A percentile compares a stretch with the other conserved stretches of the same genome.
phyloP scores from a whole-genome alignment of 1,284 basidiomycete genomes.

The Ganoderma sinense region DNA sequence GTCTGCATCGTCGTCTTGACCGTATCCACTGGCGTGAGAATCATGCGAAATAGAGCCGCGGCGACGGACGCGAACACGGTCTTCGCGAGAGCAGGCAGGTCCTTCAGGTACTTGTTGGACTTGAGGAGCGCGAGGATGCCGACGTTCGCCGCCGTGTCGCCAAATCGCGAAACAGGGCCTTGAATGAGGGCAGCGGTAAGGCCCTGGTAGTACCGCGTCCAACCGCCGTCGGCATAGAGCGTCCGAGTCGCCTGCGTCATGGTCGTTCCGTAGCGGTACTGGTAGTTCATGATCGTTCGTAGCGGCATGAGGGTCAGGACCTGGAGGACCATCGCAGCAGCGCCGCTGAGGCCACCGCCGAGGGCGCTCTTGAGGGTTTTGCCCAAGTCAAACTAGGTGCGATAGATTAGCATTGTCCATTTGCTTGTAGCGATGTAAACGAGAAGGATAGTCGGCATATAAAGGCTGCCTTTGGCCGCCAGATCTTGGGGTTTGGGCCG shows the following conservation, averaged over 20 bases:
- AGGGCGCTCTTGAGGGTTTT: slow-evolving; percentile 81
- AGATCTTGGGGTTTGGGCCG: too few species aligned
- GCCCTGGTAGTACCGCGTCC: slow-evolving; percentile 84
- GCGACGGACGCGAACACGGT: slow-evolving; percentile 75
- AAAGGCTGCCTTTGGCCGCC: too few species aligned
- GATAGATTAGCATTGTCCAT: neutral
- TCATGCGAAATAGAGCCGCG: slow-evolving; percentile 83
- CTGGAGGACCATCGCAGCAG: slow-evolving; percentile 82
- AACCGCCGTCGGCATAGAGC: slow-evolving; percentile 83
- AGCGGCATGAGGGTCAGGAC: slow-evolving; percentile 88
- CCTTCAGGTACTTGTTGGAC: slow-evolving; percentile 71
- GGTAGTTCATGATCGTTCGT: slow-evolving; percentile 93
- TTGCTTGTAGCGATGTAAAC: too few species aligned
- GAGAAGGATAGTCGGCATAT: neutral
- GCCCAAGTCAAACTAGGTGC: slow-evolving; percentile 73
- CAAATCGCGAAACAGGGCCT: slow-evolving; percentile 82
- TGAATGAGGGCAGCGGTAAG: slow-evolving; percentile 83
- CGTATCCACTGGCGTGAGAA: slow-evolving; percentile 89
- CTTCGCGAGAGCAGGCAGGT: slow-evolving; percentile 69
- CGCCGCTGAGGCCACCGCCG: slow-evolving; percentile 87
- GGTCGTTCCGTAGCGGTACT: slow-evolving; percentile 84
- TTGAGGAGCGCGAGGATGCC: slow-evolving; percentile 81
- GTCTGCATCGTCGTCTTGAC: slow-evolving; percentile 94
- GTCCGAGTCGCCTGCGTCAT: slow-evolving; percentile 70
- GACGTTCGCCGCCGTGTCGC: slow-evolving; percentile 88